phyloP scores from a whole-genome alignment of 108 stramenopile genomes.

The Poteriospumella lacustris region DNA sequence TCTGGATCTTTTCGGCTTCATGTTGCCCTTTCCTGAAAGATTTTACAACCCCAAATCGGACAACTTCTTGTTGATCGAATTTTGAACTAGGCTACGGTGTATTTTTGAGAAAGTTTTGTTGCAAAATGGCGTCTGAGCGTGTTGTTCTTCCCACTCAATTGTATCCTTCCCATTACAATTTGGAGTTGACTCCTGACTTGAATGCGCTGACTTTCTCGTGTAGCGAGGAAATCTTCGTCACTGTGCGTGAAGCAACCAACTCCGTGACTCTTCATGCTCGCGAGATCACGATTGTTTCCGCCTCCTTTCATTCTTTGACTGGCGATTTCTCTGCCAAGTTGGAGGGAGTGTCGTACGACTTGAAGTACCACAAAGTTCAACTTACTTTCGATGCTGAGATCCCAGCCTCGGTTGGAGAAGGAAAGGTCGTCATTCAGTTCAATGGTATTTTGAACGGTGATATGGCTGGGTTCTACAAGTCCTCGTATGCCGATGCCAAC shows the following conservation, averaged over 20 bases:
- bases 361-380: no score
- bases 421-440: conserved; percentile 61
- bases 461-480: conserved; percentile 91
- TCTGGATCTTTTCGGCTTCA: no score
- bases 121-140: no score
- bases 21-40: no score
- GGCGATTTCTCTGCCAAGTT: no score
- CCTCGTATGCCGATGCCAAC: conserved; percentile 66
- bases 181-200: background rate
- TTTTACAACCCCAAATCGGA: no score
- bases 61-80: no score
- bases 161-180: background rate
- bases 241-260: conserved; percentile 46
- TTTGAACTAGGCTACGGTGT: no score
- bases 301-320: conserved; percentile 53
- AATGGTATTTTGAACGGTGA: conserved; percentile 78
- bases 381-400: no score
- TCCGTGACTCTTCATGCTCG: conserved; percentile 74
- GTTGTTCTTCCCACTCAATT: no score
- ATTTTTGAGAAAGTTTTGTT: no score
- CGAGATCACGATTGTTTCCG: conserved; percentile 67
- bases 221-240: background rate
- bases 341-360: no score
- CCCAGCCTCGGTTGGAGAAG: conserved; percentile 44
- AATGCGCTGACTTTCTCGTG: background rate